Base-by-base conservation (phyloP, 192 early-diverging fungal species). In the Coemansia sp. region DNA sequence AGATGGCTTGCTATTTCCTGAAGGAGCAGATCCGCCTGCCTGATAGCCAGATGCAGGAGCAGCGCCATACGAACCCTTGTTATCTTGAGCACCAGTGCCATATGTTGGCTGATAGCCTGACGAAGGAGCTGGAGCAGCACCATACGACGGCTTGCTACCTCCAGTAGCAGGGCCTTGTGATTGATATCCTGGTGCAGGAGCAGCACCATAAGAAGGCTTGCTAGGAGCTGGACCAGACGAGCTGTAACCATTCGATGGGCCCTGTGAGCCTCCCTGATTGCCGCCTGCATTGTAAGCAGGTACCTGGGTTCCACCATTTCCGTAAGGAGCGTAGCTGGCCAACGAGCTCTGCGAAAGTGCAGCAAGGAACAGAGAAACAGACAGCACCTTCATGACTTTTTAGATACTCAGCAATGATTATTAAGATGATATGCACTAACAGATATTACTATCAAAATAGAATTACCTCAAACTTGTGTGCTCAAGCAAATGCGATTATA, bases 301-400 rank as follows among this genome's bases (percentile, higher is more conserved):
- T 6, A 39, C 40, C 16, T 21, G 39, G 41, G 11, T 38, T 33
- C 37, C 49, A 6, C 44, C 44, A 16, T 50, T 53, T 12, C 46
- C 36, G 14, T 20, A 35, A 9, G 41, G 20, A 3, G 33, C 20
- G 42, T 50, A 42, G 23, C 37, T 40, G 5, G 56, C 63, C 43
- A 65, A 43, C 2, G 59, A 18, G 41, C 35, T 42, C 31, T 61
- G 59, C 42, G 65, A 48, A 15, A 68, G 28, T 26, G 43, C 62
- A 10, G 62, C 69, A 45, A 60, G 26, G 14, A 72, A 53, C 13
- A 72, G 45, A 15, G 69, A 72, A 44, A 72, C 38, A 2, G 62
- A 54, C 15, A 72, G 53, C 6, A 44, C 58, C 35, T 65, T 50
- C 48, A 50, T 50, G 31, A 50, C n/a, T 50, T 50, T 31, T 50